A percentile compares a stretch with the other conserved stretches of the same genome.
These are phyloP conservation scores for Saksenaea oblongispora DNA, from an alignment of 371 early-diverging fungal species.

Conservation along the genomic window DNA sequence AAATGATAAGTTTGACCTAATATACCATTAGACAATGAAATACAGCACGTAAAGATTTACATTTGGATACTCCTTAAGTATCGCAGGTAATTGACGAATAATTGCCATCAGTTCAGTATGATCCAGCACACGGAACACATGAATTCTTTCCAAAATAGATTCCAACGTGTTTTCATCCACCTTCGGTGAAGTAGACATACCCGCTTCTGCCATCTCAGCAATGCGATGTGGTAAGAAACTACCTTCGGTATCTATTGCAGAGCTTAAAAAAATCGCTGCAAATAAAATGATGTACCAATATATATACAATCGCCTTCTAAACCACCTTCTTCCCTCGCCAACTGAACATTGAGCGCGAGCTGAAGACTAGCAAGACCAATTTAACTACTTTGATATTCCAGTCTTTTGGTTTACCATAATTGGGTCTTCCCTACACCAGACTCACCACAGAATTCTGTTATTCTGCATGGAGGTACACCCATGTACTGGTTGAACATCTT, in stretches of 20 bases:
- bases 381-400: background rate
- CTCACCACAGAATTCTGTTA: slow-evolving; percentile 69
- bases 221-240: slow-evolving; percentile 49
- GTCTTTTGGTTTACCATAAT: slow-evolving; percentile 44
- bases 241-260: slow-evolving; percentile 64
- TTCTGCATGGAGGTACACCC: slow-evolving; percentile 52
- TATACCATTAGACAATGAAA: slow-evolving; percentile 1
- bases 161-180: background rate
- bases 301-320: slow-evolving; percentile 60
- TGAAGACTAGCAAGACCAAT: slow-evolving; percentile 51
- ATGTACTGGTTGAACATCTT: slow-evolving; percentile 31
- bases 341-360: slow-evolving; percentile 58
- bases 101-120: slow-evolving; percentile 57
- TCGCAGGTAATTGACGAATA: slow-evolving; percentile 50
- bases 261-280: background rate
- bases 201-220: slow-evolving; percentile 38
- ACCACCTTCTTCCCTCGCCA: slow-evolving; percentile 39
- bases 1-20: slow-evolving; percentile 58
- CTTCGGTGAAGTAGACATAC: background rate
- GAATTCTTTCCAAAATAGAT: slow-evolving; percentile 42
- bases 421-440: slow-evolving; percentile 73
- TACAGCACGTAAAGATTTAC: slow-evolving; percentile 24
- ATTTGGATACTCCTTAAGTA: slow-evolving; percentile 38
- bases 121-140: slow-evolving; percentile 52
- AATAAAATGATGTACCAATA: slow-evolving; percentile 45